Percentiles rank a stretch among this genome's conserved stretches.
phyloP scores from a whole-genome alignment of 2,329 filamentous ascomycete genomes.

The Ophiostoma ulmi region DNA sequence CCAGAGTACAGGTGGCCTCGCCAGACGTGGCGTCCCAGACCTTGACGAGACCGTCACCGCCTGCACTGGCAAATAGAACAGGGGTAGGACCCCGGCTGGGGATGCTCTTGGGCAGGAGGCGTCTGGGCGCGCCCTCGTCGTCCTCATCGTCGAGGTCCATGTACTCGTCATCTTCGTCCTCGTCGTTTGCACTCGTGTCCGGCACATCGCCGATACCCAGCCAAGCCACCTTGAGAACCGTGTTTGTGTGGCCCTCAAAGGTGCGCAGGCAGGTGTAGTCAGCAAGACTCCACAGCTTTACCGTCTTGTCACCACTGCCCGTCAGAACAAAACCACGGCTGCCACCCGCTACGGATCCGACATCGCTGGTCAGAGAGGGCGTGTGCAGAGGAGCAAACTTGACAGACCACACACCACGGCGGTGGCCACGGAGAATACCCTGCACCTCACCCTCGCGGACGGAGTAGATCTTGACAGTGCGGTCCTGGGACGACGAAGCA shows the following conservation, averaged over 20 bases:
- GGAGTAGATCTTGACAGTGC: constrained; percentile 96
- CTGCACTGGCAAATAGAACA: constrained; percentile 76
- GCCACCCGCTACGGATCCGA: constrained; percentile 63
- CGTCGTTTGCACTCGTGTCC: constrained; percentile 35
- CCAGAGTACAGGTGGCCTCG: constrained; percentile 81
- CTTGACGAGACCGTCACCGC: constrained; percentile 91
- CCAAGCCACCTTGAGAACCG: constrained; percentile 90
- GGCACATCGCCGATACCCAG: constrained; percentile 52
- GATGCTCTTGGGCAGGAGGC: not conserved
- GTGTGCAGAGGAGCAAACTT: constrained; percentile 78
- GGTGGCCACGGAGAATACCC: constrained; percentile 86
- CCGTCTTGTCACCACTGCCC: constrained; percentile 90
- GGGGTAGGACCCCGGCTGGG: constrained; percentile 17
- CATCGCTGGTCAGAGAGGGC: constrained; percentile 66
- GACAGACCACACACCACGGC: constrained; percentile 92
- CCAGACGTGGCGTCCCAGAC: constrained; percentile 87
- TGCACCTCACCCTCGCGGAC: constrained; percentile 82
- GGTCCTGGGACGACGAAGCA: constrained; percentile 93
- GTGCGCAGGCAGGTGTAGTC: constrained; percentile 92
- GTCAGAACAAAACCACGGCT: constrained; percentile 72
- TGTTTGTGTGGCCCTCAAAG: constrained; percentile 94
- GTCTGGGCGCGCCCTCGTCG: not conserved
- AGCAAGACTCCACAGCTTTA: constrained; percentile 88
- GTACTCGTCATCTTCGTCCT: constrained; percentile 40
- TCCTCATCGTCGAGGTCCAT: constrained; percentile 19